phyloP scores from a whole-genome alignment of 176 grass and related monocot species.

The Coix lacrymajobi region DNA sequence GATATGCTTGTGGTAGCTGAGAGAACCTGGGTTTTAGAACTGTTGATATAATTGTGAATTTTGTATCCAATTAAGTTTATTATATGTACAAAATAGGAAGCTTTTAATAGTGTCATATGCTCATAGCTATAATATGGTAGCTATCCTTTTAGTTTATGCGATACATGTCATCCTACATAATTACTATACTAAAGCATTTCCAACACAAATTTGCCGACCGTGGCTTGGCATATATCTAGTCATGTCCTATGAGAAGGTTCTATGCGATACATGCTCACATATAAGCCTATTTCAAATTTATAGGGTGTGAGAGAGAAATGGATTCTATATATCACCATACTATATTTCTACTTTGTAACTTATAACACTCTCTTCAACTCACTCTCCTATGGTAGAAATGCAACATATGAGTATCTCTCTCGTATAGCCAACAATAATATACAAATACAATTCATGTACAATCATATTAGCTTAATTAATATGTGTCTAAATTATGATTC shows the following conservation, averaged over 20 bases:
- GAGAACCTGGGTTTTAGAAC: background rate
- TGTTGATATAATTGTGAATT: background rate
- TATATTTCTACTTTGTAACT: too few relatives aligned
- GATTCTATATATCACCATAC: too few relatives aligned
- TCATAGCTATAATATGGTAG: background rate
- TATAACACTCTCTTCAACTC: too few relatives aligned
- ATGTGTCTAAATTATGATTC: too few relatives aligned
- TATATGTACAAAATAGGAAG: slow-evolving; percentile 14
- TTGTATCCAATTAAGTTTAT: background rate
- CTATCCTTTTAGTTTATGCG: background rate
- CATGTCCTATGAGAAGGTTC: background rate
- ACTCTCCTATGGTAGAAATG: too few relatives aligned
- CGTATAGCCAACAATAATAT: too few relatives aligned
- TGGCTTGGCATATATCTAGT: slow-evolving; percentile 3
- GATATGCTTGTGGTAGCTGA: background rate
- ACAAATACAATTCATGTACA: too few relatives aligned
- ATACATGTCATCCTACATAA: background rate
- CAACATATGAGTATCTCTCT: too few relatives aligned
- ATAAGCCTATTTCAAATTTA: too few relatives aligned
- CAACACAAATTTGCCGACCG: background rate
- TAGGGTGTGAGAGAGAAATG: too few relatives aligned
- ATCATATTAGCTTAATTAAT: too few relatives aligned
- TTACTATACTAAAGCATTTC: background rate
- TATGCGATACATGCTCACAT: too few relatives aligned
- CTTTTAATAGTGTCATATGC: background rate